phyloP scores from a whole-genome alignment of 805 yeast species.

The Saturnispora quitensis region DNA sequence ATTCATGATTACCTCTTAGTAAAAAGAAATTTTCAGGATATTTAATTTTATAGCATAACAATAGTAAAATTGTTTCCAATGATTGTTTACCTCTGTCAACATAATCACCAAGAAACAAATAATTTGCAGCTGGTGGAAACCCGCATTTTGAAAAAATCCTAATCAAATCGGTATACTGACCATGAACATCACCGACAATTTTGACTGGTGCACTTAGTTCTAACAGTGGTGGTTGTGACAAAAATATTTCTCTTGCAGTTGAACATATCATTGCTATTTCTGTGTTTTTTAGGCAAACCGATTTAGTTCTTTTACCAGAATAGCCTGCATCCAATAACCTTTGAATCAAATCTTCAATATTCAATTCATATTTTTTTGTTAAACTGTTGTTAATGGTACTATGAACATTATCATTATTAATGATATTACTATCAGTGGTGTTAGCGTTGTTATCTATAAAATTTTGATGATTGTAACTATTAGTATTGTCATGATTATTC shows the following conservation, averaged over 20 bases:
- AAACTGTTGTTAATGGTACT: neutral
- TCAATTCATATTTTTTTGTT: constrained; percentile 13
- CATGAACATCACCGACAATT: constrained; percentile 92
- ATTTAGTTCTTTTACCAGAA: constrained; percentile 85
- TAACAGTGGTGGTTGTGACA: constrained; percentile 81
- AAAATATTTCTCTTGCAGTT: constrained; percentile 78
- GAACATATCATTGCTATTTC: constrained; percentile 85
- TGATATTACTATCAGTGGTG: neutral
- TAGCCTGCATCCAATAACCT: constrained; percentile 92
- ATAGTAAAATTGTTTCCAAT: constrained; percentile 77
- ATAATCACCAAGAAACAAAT: constrained; percentile 89
- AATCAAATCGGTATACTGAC: constrained; percentile 87
- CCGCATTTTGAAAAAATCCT: constrained; percentile 94
- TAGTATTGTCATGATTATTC: neutral
- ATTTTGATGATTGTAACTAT: neutral
- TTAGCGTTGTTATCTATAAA: neutral
- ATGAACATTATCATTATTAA: neutral
- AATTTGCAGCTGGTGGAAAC: constrained; percentile 90
- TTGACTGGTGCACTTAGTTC: constrained; percentile 84
- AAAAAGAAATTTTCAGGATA: constrained; percentile 94
- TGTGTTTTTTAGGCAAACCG: constrained; percentile 78
- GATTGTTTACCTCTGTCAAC: constrained; percentile 98
- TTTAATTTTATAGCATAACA: constrained; percentile 89
- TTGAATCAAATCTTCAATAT: constrained; percentile 86
- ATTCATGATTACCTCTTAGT: constrained; percentile 92